Evolutionary conservation across 2,329 filamentous ascomycete species (phyloP).

Genomic region (Trichoderma arundinaceum): DNA sequence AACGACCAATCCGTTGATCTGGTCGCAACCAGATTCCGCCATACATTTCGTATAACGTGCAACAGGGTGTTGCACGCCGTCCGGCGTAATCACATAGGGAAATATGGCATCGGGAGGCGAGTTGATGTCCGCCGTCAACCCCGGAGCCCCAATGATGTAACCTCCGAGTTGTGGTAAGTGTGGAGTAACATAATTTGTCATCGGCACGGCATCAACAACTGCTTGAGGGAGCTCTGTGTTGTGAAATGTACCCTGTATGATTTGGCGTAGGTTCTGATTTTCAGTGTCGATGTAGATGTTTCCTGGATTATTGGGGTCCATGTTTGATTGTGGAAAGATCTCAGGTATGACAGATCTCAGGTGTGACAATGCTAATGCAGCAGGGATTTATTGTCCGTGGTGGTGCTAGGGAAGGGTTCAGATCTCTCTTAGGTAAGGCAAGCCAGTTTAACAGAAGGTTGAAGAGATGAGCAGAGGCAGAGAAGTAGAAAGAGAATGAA

Average conservation of each 20-base stretch:
- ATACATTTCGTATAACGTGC: constrained; percentile 4
- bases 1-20: constrained; percentile 27
- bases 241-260: background rate
- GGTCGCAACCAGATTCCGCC: constrained; percentile 15
- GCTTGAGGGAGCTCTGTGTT: background rate
- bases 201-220: background rate
- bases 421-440: background rate
- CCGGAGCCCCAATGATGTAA: constrained; percentile 11
- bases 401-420: background rate
- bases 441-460: background rate
- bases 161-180: background rate
- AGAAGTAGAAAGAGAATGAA: background rate
- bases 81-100: constrained; percentile 7
- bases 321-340: background rate
- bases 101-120: background rate
- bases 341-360: background rate
- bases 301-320: background rate
- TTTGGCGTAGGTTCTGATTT: background rate
- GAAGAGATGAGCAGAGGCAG: background rate
- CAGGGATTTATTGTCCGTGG: background rate
- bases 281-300: background rate
- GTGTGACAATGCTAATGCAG: background rate
- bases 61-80: background rate
- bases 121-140: background rate
- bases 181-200: background rate